These are phyloP conservation scores for Stenogyne calaminthoides DNA, from an alignment of 305 asterid species.

Conservation along the genomic window DNA sequence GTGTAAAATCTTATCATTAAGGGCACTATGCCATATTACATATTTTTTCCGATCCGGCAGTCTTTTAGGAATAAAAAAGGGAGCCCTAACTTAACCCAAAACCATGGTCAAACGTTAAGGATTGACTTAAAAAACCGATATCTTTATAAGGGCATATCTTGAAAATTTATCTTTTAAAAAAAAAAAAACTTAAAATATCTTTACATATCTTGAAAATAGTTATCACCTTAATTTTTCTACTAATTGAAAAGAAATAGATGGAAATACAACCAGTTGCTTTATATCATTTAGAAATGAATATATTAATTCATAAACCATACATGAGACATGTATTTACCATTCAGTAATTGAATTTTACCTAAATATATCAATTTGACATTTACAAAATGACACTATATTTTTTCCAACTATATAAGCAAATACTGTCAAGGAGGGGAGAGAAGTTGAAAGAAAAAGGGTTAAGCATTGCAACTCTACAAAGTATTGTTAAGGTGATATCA, in stretches of 20 bases:
- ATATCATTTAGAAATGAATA: not conserved
- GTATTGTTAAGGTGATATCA: not conserved
- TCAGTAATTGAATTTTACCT: not conserved
- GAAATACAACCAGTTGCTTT: not conserved
- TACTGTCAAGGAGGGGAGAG: not conserved
- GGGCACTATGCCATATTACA: not conserved
- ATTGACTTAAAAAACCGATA: too few species aligned
- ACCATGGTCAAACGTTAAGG: too few species aligned
- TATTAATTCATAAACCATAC: not conserved
- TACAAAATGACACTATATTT: not conserved
- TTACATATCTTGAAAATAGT: too few species aligned
- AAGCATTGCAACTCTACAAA: not conserved
- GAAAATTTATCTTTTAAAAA: too few species aligned
- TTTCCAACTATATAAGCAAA: not conserved
- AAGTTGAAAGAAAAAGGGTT: not conserved
- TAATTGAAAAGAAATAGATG: not conserved
- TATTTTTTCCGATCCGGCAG: too few species aligned
- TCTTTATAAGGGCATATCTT: too few species aligned
- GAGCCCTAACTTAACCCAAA: too few species aligned
- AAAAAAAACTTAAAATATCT: too few species aligned
- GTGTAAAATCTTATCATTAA: not conserved
- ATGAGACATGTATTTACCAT: not conserved
- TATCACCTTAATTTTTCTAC: not conserved
- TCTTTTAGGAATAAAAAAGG: too few species aligned
- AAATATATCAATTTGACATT: not conserved